Percentiles rank a stretch among this genome's conserved stretches.
Evolutionary conservation across 257 asterid species (phyloP).

Genomic region (Verbena officinalis): DNA sequence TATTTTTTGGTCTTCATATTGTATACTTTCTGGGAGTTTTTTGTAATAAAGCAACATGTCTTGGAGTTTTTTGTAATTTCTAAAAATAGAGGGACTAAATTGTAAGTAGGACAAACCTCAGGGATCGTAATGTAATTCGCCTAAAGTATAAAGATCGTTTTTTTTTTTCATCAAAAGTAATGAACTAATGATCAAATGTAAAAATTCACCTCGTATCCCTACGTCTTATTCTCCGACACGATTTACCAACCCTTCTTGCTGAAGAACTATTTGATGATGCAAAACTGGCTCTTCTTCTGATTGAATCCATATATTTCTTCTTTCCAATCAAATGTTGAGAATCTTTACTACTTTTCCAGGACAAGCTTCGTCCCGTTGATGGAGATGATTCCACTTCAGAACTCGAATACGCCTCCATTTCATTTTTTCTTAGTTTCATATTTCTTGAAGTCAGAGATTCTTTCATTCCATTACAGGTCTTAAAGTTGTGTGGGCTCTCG

Average conservation of each 20-base stretch:
- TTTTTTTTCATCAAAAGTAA: too few species aligned
- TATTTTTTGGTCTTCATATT: too few species aligned
- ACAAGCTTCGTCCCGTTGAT: constrained; percentile 74
- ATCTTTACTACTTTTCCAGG: constrained; percentile 79
- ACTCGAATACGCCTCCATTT: constrained; percentile 60
- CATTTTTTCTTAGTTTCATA: constrained; percentile 44
- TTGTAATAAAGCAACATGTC: too few species aligned
- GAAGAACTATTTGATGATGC: constrained; percentile 57
- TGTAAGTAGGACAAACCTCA: too few species aligned
- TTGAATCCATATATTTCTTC: constrained; percentile 56
- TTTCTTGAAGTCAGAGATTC: constrained; percentile 48
- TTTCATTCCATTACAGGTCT: constrained; percentile 38
- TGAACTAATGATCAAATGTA: constrained; percentile 24
- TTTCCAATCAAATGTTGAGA: constrained; percentile 54
- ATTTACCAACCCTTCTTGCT: constrained; percentile 72
- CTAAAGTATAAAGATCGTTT: too few species aligned
- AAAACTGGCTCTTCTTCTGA: constrained; percentile 66
- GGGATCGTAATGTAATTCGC: too few species aligned
- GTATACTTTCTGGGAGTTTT: too few species aligned
- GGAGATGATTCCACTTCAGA: constrained; percentile 76
- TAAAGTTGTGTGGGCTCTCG: constrained; percentile 41
- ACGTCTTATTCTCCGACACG: constrained; percentile 83
- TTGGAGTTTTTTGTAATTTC: too few species aligned
- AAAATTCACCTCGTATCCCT: constrained; percentile 64
- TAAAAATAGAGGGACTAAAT: too few species aligned